Evolutionary conservation across 1,284 basidiomycete genomes (phyloP), one percentile per base, ranked within the genome.

Genomic region (Porodaedalea pini): DNA sequence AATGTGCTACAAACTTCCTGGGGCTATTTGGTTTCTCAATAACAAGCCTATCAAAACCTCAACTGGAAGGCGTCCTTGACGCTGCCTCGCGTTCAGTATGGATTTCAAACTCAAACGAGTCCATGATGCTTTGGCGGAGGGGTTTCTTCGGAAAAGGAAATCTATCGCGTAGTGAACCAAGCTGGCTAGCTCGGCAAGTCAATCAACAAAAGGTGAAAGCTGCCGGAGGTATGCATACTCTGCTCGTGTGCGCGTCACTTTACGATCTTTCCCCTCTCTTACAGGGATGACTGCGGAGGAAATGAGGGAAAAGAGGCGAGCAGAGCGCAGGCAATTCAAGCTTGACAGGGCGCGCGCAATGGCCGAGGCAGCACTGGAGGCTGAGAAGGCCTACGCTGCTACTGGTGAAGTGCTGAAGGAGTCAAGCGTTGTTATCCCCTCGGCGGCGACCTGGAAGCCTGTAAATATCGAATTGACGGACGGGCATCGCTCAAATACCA

Each of bases 61-160:
- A 82, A 54, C 83, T 83, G 63, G 77, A 81, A 67, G 92, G 90
- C 3, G 66, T 83, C 3, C 86, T 89, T 60, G 94, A 96, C 67
- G 69, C 78, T 1, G 67, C 78, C 1, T 92, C 92, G 15, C 81
- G 82, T 31, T 90, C 88, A 0, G 88, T 96, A 7, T 95, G 92
- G 90, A 78, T 96, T 1, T 73, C 77, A 0, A 79, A 86, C 58
- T 68, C 75, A 23, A 75, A 71, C 21, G 82, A 92, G 67, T 82
- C 83, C 36, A 76, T 77, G 63, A 72, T 87, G 1, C 78, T 99
- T 25, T 99, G 97, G 91, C 78, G 83, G 44, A 77, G 90, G 58
- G 96, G 97, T 0, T 98, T 98, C 76, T 99, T 98, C 70, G 96
- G 97, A 19, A 99, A 99, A 71, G 97, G 97, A 1, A 89, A 89